Conservation (phyloP, 2,329 filamentous ascomycete genomes). For the Ophiobolus disseminans region DNA sequence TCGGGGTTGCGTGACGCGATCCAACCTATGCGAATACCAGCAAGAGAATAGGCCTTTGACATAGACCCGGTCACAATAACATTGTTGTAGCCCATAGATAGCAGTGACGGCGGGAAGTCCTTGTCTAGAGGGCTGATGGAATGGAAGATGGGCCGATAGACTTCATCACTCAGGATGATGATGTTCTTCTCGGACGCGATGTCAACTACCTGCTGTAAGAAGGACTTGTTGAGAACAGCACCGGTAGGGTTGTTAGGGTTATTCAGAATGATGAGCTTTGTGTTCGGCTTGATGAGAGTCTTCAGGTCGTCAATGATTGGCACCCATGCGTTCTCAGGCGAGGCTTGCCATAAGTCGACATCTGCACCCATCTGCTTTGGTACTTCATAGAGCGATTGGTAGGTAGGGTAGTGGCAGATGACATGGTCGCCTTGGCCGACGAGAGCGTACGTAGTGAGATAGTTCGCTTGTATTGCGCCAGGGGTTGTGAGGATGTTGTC, state of each 20-base stretch:
- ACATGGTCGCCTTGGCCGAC: constrained; percentile 80
- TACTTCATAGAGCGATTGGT: constrained; percentile 79
- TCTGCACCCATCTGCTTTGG: constrained; percentile 77
- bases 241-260: constrained; percentile 88
- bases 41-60: constrained; percentile 84
- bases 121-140: constrained; percentile 62
- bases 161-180: constrained; percentile 77
- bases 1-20: constrained; percentile 69
- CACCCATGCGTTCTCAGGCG: constrained; percentile 68
- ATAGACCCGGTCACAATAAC: constrained; percentile 79
- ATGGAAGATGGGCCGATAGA: constrained; percentile 85
- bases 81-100: constrained; percentile 75
- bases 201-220: constrained; percentile 67
- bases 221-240: constrained; percentile 67
- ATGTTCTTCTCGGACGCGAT: constrained; percentile 70
- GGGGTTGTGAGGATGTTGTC: constrained; percentile 78
- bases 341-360: constrained; percentile 77
- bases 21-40: constrained; percentile 85
- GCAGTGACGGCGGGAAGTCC: constrained; percentile 69
- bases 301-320: constrained; percentile 72
- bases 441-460: constrained; percentile 76
- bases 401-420: constrained; percentile 85
- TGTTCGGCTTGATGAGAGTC: constrained; percentile 69
- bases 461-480: constrained; percentile 86
- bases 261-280: constrained; percentile 73